Conservation (phyloP, 2,329 filamentous ascomycete species). For the Cladophialophora immunda region DNA sequence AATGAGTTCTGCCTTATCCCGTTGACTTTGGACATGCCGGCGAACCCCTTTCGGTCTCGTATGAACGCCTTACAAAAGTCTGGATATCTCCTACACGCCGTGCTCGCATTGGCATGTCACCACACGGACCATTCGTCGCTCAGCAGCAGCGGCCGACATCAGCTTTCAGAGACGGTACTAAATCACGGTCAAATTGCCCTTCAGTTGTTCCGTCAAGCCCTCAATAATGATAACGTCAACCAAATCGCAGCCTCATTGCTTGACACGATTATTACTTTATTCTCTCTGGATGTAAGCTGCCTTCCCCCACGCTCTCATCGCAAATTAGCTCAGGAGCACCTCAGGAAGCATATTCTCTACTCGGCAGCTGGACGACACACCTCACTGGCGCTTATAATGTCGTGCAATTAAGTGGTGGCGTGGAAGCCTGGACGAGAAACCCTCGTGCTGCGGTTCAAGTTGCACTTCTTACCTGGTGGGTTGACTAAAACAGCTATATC, state of each 20-base stretch:
- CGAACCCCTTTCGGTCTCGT: conserved; percentile 24
- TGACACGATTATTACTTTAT: conserved; percentile 20
- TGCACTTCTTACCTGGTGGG: conserved; percentile 19
- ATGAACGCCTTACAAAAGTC: conserved; percentile 10
- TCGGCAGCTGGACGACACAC: conserved; percentile 20
- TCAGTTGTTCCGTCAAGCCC: conserved; percentile 19
- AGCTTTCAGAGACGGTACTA: conserved; percentile 1
- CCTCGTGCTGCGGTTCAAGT: conserved; percentile 19
- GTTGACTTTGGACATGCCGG: conserved; percentile 17
- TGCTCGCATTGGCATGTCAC: conserved; percentile 23
- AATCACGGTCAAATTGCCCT: conserved; percentile 11
- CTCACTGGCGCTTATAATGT: conserved; percentile 18
- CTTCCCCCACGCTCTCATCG: not conserved
- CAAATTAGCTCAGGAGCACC: conserved; percentile 1
- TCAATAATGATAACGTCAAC: conserved; percentile 12
- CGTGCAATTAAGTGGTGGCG: conserved; percentile 17
- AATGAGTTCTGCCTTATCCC: conserved; percentile 25
- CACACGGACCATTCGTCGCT: conserved; percentile 19
- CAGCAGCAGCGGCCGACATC: not conserved
- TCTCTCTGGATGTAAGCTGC: conserved; percentile 16
- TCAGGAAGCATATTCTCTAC: conserved; percentile 17
- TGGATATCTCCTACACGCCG: conserved; percentile 20
- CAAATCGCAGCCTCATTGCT: conserved; percentile 7
- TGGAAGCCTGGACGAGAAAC: conserved; percentile 14
- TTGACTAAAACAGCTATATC: too few species aligned